Conservation (phyloP, 2,329 filamentous ascomycete genomes). For the Pseudocercospora cruenta region DNA sequence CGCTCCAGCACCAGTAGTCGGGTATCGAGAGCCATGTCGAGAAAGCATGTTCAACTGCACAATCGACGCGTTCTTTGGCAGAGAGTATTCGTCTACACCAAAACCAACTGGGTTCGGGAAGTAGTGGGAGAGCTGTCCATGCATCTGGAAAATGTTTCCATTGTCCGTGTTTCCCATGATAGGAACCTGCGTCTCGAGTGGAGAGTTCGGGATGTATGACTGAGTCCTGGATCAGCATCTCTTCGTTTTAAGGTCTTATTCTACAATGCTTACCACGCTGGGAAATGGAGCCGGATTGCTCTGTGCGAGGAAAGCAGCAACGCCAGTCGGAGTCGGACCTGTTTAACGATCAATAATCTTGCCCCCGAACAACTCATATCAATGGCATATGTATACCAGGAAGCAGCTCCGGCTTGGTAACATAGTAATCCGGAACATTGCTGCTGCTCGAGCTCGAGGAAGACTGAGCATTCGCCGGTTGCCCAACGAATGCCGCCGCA, state of each 20-base stretch:
- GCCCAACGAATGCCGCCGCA: slow-evolving; percentile 20
- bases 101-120: slow-evolving; percentile 70
- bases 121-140: slow-evolving; percentile 72
- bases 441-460: slow-evolving; percentile 23
- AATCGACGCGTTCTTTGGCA: slow-evolving; percentile 69
- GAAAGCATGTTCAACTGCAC: slow-evolving; percentile 73
- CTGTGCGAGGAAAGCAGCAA: slow-evolving; percentile 70
- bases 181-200: slow-evolving; percentile 71
- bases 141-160: slow-evolving; percentile 70
- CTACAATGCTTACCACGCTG: slow-evolving; percentile 41
- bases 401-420: slow-evolving; percentile 62
- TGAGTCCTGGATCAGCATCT: slow-evolving; percentile 6
- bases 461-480: slow-evolving; percentile 21
- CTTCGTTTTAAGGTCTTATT: neutral
- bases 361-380: neutral
- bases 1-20: slow-evolving; percentile 63
- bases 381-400: slow-evolving; percentile 31
- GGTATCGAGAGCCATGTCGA: slow-evolving; percentile 74
- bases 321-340: slow-evolving; percentile 72
- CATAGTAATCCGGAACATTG: slow-evolving; percentile 64
- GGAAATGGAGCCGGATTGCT: slow-evolving; percentile 68
- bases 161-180: slow-evolving; percentile 62
- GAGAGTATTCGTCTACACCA: slow-evolving; percentile 71
- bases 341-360: slow-evolving; percentile 24
- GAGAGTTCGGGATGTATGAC: slow-evolving; percentile 69